These are phyloP conservation scores for Pseudodiploospora longispora DNA, from an alignment of 2,329 filamentous ascomycete genomes.

Conservation along the genomic window DNA sequence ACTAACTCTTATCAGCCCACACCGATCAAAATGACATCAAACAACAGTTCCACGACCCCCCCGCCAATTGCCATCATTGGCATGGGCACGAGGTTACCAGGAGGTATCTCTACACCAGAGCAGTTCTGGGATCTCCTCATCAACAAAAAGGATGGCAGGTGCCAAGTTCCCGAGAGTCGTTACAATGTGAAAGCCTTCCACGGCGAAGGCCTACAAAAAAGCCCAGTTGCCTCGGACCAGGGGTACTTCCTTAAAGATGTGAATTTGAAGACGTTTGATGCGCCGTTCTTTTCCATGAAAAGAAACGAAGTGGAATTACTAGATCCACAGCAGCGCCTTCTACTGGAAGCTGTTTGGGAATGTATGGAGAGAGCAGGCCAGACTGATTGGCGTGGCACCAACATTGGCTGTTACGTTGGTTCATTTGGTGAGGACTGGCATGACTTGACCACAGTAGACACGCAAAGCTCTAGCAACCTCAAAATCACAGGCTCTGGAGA, in stretches of 20 bases:
- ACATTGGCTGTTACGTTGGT: conserved; percentile 22
- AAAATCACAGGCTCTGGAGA: conserved; percentile 16
- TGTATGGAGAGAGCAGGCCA: conserved; percentile 19
- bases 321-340: conserved; percentile 22
- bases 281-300: conserved; percentile 23
- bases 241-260: conserved; percentile 19
- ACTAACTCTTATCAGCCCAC: no score
- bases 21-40: no score
- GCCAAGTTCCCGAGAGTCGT: conserved; percentile 18
- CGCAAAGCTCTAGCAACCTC: conserved; percentile 12
- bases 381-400: conserved; percentile 15
- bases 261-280: conserved; percentile 19
- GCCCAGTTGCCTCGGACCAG: conserved; percentile 9
- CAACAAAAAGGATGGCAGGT: conserved; percentile 17
- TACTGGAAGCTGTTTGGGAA: conserved; percentile 20
- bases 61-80: conserved; percentile 25
- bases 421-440: conserved; percentile 23
- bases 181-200: conserved; percentile 18
- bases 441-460: conserved; percentile 12
- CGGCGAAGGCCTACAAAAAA: conserved; percentile 8
- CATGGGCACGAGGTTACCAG: conserved; percentile 24
- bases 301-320: conserved; percentile 17
- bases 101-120: conserved; percentile 15
- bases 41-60: background rate
- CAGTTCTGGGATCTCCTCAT: conserved; percentile 24